Evolutionary conservation across 768 basidiomycete genomes (phyloP).

Genomic region (Sarcomyxa edulis): DNA sequence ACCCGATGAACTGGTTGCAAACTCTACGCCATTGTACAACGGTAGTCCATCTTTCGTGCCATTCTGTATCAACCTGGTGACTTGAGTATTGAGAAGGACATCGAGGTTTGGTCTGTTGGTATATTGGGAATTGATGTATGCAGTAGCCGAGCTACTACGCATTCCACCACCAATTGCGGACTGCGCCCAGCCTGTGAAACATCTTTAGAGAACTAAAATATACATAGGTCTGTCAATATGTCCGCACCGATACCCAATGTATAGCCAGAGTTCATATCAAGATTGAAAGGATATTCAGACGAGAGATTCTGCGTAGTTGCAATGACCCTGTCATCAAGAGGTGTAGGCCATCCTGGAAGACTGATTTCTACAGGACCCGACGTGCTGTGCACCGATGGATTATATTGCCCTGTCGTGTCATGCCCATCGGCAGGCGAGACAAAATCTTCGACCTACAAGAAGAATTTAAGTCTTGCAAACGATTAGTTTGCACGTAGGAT

Average conservation of each 20-base stretch:
- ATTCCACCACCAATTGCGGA: conserved; percentile 11
- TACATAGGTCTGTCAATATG: not conserved
- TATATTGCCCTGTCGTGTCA: conserved; percentile 20
- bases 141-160: conserved; percentile 18
- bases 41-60: not conserved
- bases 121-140: conserved; percentile 17
- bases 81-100: conserved; percentile 15
- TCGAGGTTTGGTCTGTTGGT: conserved; percentile 18
- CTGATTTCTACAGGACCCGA: conserved; percentile 20
- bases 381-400: conserved; percentile 21
- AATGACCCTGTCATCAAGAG: conserved; percentile 16
- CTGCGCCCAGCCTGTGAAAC: conserved; percentile 14
- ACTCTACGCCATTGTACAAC: conserved; percentile 14
- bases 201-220: not conserved
- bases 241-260: conserved; percentile 23
- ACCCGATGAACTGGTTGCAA: conserved; percentile 6
- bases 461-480: not conserved
- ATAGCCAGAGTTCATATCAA: conserved; percentile 24
- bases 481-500: not conserved
- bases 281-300: conserved; percentile 19
- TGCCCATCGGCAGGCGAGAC: conserved; percentile 20
- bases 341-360: conserved; percentile 14
- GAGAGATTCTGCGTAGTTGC: conserved; percentile 15
- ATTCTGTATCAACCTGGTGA: conserved; percentile 8
- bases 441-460: conserved; percentile 21